Conservation (phyloP, 352 stramenopile species). For the Pythium dissotocum region DNA sequence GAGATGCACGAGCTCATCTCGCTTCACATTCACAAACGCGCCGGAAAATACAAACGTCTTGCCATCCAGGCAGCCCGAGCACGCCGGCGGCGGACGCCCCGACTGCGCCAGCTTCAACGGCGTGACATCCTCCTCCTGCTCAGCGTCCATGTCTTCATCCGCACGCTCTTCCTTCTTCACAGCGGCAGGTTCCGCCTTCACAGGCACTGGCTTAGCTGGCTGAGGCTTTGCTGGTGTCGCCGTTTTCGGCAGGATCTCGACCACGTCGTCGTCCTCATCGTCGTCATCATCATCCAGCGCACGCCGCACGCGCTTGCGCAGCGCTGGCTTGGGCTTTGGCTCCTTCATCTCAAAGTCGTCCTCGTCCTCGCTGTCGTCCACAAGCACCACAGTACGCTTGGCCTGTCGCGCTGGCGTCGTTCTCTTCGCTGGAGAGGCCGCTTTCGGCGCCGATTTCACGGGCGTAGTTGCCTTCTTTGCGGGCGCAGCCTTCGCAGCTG, state of each 20-base stretch:
- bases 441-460: constrained; percentile 21
- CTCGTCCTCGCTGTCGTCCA: constrained; percentile 62
- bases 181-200: neutral
- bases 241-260: constrained; percentile 19
- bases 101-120: constrained; percentile 30
- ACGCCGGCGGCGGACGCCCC: constrained; percentile 55
- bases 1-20: constrained; percentile 70
- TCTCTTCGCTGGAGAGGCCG: constrained; percentile 26
- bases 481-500: constrained; percentile 11
- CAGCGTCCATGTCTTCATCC: constrained; percentile 8
- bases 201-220: neutral
- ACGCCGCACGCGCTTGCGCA: constrained; percentile 40
- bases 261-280: constrained; percentile 18
- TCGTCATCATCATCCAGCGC: constrained; percentile 34
- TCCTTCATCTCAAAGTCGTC: constrained; percentile 24
- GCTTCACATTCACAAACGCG: constrained; percentile 54
- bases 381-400: constrained; percentile 51
- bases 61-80: constrained; percentile 67
- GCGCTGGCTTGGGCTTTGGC: constrained; percentile 22
- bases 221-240: neutral
- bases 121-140: constrained; percentile 11
- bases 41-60: constrained; percentile 81
- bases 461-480: constrained; percentile 21
- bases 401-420: constrained; percentile 31
- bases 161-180: constrained; percentile 12